These are phyloP conservation scores for Fusarium sororula DNA, from an alignment of 2,329 filamentous ascomycete species.

Conservation along the genomic window DNA sequence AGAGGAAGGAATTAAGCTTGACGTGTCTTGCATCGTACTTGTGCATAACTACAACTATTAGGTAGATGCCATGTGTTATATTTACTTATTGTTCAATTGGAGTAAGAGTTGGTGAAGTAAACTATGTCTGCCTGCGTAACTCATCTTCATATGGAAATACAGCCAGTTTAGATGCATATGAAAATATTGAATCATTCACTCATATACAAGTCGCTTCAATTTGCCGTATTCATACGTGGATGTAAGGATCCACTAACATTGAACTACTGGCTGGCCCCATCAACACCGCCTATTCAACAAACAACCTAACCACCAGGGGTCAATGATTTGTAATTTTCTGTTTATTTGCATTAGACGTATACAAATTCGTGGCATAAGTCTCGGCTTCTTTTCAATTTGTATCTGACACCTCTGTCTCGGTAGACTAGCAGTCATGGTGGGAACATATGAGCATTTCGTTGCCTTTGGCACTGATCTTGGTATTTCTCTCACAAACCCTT, in stretches of 20 bases:
- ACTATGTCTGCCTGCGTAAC: neutral
- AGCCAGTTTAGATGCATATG: neutral
- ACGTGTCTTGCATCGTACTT: constrained; percentile 38
- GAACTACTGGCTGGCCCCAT: constrained; percentile 12
- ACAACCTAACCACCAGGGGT: constrained; percentile 15
- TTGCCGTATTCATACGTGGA: neutral
- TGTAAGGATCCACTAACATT: constrained; percentile 12
- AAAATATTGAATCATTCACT: neutral
- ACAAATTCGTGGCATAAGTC: neutral
- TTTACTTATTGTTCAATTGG: constrained; percentile 42
- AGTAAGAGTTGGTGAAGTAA: constrained; percentile 13
- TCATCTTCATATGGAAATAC: neutral
- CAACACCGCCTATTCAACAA: constrained; percentile 40
- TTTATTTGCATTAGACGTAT: constrained; percentile 26
- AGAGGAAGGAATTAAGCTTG: constrained; percentile 30
- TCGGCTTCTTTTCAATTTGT: neutral
- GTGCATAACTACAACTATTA: constrained; percentile 42
- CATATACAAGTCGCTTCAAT: neutral
- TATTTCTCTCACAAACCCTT: constrained; percentile 42
- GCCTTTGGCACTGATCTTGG: constrained; percentile 59
- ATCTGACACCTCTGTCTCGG: neutral
- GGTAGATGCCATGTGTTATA: constrained; percentile 45
- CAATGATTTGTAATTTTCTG: constrained; percentile 9
- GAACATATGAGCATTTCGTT: constrained; percentile 48
- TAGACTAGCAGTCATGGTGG: constrained; percentile 37